Evolutionary conservation across 2,329 filamentous ascomycete genomes (phyloP).

Genomic region (Sporothrix schenckii): DNA sequence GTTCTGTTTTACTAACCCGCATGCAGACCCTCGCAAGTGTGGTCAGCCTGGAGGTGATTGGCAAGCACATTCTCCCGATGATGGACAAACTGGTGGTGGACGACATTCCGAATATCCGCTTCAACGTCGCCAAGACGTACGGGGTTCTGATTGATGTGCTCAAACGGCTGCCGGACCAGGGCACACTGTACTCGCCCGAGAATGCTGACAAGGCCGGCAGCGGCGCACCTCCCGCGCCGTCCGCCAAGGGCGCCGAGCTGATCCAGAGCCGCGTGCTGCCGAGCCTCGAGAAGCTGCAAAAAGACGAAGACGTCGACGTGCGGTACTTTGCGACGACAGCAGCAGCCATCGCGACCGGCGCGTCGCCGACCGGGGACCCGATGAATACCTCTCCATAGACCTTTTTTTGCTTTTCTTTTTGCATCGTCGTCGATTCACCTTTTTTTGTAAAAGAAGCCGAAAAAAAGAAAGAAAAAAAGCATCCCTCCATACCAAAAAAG

Average conservation of each 20-base stretch:
- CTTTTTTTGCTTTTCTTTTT: conserved; percentile 2
- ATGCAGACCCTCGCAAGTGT: conserved; percentile 85
- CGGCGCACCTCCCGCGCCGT: conserved; percentile 58
- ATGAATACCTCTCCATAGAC: conserved; percentile 69
- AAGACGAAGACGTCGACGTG: conserved; percentile 97
- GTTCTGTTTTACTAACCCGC: conserved; percentile 21
- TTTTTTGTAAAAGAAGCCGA: not conserved
- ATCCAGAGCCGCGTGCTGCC: conserved; percentile 86
- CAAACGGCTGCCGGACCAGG: conserved; percentile 84
- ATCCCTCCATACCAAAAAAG: conserved; percentile 18
- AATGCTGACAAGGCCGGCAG: conserved; percentile 61
- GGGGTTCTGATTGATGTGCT: conserved; percentile 86
- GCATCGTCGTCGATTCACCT: not conserved
- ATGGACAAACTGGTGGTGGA: conserved; percentile 91
- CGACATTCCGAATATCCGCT: conserved; percentile 97
- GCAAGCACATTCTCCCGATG: conserved; percentile 91
- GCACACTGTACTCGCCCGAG: conserved; percentile 82
- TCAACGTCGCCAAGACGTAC: conserved; percentile 99
- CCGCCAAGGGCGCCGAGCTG: conserved; percentile 73
- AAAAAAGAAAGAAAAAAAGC: conserved; percentile 22
- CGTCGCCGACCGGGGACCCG: conserved; percentile 55
- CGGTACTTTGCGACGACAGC: conserved; percentile 96
- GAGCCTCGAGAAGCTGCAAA: conserved; percentile 90
- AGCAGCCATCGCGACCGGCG: conserved; percentile 60
- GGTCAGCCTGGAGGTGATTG: conserved; percentile 90